A percentile compares a stretch with the other conserved stretches of the same genome.
Conservation (phyloP, 106 monocot genomes). For the Dendrobium officinale region DNA sequence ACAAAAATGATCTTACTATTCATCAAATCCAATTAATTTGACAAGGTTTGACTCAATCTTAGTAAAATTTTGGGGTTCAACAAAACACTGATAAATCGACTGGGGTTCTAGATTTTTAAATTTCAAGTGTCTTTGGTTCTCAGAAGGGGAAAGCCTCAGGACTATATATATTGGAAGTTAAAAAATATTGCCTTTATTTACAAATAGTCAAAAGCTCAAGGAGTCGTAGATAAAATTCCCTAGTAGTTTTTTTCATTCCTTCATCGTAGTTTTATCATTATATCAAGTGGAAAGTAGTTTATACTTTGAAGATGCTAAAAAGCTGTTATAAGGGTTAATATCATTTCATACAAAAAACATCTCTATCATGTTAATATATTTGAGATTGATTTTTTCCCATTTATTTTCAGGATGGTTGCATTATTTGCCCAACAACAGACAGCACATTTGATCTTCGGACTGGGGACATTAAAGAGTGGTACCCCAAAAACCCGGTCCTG, state of each 20-base stretch:
- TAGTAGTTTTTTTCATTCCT: no score
- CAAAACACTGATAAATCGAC: neutral
- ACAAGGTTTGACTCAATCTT: neutral
- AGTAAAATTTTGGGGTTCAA: neutral
- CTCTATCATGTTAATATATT: neutral
- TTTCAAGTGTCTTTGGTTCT: no score
- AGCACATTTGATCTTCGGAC: constrained; percentile 93
- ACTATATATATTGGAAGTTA: no score
- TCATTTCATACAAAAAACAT: neutral
- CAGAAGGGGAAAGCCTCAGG: no score
- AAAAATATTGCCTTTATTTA: no score
- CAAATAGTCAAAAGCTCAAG: no score
- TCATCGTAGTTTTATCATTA: no score
- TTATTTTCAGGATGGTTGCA: constrained; percentile 84
- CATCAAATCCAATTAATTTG: neutral
- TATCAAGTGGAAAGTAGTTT: no score
- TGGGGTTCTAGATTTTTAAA: no score
- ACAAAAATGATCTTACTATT: neutral
- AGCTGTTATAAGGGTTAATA: neutral
- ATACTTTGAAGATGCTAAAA: no score
- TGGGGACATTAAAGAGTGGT: constrained; percentile 88
- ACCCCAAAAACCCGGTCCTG: constrained; percentile 85
- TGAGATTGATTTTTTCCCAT: neutral
- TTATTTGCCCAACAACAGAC: constrained; percentile 94
- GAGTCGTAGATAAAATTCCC: no score